Evolutionary conservation across 2,329 filamentous ascomycete genomes (phyloP).

Genomic region (Verticillium isaacii): DNA sequence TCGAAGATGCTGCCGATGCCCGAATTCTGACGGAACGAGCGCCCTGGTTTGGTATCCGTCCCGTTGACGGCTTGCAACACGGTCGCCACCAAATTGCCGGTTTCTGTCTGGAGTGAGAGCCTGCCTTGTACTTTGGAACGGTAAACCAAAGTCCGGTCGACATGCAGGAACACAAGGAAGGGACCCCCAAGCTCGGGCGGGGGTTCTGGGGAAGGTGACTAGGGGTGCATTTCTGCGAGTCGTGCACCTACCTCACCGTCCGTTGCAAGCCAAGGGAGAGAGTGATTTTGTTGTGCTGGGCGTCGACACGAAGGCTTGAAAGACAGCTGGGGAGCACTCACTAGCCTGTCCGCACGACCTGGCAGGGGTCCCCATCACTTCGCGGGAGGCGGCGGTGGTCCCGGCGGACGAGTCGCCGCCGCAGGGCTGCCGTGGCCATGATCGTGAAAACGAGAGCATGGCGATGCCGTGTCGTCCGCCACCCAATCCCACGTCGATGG

Average conservation of each 20-base stretch:
- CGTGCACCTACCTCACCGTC: not conserved
- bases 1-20: constrained; percentile 1
- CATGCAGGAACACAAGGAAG: not conserved
- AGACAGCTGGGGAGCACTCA: too few relatives aligned
- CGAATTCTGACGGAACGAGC: not conserved
- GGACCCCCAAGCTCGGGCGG: not conserved
- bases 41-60: not conserved
- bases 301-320: not conserved
- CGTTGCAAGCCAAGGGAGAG: not conserved
- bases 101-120: not conserved
- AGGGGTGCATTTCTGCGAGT: not conserved
- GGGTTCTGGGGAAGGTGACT: too few relatives aligned
- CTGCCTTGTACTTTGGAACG: not conserved
- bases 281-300: not conserved
- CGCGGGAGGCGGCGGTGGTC: not conserved
- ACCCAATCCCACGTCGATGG: not conserved
- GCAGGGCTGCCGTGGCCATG: not conserved
- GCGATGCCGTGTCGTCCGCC: not conserved
- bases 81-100: too few relatives aligned
- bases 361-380: not conserved
- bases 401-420: not conserved
- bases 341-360: not conserved
- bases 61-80: not conserved
- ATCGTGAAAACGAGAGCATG: not conserved
- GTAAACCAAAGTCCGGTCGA: not conserved